Percentiles rank a stretch among this genome's conserved stretches.
These are phyloP conservation scores for Geranium brycei DNA, from an alignment of 345 rosid genomes.

Conservation along the genomic window DNA sequence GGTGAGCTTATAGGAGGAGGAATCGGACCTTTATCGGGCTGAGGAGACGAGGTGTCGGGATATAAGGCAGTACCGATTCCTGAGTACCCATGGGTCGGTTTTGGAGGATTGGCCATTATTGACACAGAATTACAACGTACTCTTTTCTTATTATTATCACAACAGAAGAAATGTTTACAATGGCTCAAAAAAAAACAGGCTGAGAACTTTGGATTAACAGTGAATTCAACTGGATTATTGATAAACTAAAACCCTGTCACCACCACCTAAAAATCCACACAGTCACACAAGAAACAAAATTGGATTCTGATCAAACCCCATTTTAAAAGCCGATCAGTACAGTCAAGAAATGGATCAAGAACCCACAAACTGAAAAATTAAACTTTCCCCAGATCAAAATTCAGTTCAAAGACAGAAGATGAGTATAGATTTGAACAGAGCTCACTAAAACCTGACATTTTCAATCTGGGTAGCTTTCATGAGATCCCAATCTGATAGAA, in stretches of 20 bases:
- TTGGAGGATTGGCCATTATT: constrained; percentile 69
- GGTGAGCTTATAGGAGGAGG: constrained; percentile 35
- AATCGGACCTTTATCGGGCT: constrained; percentile 26
- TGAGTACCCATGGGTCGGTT: constrained; percentile 37
- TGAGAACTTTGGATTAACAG: not conserved
- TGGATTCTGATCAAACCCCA: constrained; percentile 23
- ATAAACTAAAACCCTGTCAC: constrained; percentile 5
- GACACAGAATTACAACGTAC: constrained; percentile 8
- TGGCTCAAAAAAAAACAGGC: constrained; percentile 12
- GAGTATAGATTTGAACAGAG: not conserved
- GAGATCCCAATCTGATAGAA: not conserved
- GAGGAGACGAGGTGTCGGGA: constrained; percentile 28
- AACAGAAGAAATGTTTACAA: constrained; percentile 5
- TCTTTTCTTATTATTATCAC: not conserved
- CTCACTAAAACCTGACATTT: not conserved
- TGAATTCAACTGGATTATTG: not conserved
- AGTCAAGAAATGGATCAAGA: not conserved
- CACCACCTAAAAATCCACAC: constrained; percentile 15
- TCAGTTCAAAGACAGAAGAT: not conserved
- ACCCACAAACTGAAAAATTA: not conserved
- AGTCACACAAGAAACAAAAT: constrained; percentile 1
- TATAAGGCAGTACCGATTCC: constrained; percentile 26
- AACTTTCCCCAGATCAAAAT: not conserved
- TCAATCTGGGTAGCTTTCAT: not conserved
- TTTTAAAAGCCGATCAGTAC: constrained; percentile 10